These are phyloP conservation scores for Neurospora intermedia DNA, from an alignment of 495 filamentous ascomycete genomes.

Conservation along the genomic window DNA sequence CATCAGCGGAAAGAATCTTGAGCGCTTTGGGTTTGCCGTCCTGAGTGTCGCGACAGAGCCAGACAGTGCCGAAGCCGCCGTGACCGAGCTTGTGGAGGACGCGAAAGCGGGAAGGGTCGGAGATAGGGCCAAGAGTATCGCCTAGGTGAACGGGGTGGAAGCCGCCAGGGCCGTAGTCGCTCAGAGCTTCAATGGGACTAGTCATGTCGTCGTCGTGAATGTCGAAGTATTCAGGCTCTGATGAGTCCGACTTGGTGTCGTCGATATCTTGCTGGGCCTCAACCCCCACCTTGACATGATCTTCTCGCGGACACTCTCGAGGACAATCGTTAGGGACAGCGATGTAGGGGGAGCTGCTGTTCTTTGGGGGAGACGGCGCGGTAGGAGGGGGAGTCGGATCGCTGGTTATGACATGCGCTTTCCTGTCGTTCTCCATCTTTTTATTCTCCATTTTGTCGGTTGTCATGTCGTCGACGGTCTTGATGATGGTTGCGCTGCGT, in stretches of 20 bases:
- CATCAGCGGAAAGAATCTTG: not conserved
- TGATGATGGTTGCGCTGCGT: too few relatives aligned
- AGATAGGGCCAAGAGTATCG: not conserved
- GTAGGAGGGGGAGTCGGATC: not conserved
- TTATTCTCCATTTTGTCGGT: too few relatives aligned
- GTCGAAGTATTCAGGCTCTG: not conserved
- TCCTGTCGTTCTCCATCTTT: too few relatives aligned
- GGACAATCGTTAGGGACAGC: not conserved
- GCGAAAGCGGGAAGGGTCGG: constrained; percentile 19
- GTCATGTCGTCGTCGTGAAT: not conserved
- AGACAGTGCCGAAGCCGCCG: constrained; percentile 33
- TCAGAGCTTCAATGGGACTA: not conserved
- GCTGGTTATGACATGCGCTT: too few relatives aligned
- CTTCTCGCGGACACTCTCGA: not conserved
- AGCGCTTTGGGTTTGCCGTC: not conserved
- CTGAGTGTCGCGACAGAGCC: constrained; percentile 27
- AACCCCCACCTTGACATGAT: not conserved
- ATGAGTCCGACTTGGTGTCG: not conserved
- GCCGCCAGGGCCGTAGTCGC: constrained; percentile 8
- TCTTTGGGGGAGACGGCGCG: not conserved
- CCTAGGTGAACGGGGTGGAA: constrained; percentile 1
- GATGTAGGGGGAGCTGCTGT: not conserved
- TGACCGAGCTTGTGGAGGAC: constrained; percentile 32
- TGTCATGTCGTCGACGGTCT: too few relatives aligned
- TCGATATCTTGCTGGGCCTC: not conserved